Base-by-base conservation (phyloP, 106 monocot species). In the Hemerocallis citrina region DNA sequence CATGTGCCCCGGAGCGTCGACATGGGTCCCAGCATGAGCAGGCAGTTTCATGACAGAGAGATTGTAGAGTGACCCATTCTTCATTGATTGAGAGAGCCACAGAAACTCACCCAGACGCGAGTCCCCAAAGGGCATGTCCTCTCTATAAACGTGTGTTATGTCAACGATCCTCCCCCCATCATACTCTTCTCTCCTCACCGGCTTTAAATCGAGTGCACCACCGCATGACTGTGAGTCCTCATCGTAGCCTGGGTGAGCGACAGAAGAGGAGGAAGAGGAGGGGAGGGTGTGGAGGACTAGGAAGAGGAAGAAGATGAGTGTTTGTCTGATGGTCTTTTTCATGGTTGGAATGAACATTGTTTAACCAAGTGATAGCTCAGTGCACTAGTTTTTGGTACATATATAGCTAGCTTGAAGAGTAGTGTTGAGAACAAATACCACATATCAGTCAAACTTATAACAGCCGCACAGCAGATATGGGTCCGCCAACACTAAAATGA, bases 221-320 rank as follows among this genome's bases (percentile, higher is more conserved):
- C 28, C 15, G 61, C 22, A 62, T 12, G 61, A 30, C 4, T 2
- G 28, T 0, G 49, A 10, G 30, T 6, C 40, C 7, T 38, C 37
- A 31, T 48, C 47, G 38, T 50, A 61, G 29, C 29, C 59, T 0
- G 68, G 68, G 27, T 68, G 59, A 25, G 69, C 59, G n/a, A n/a
- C n/a, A 19, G 69, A 69, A 20, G 70, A 70, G 52, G 50, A 2
- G 39, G 21, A 69, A 51, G 10, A 48, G 44, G 33, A 7, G 48
- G 50, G 49, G 10, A 36, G 45, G 9, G 58, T 36, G 22, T 21
- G 20, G 48, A 30, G 7, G 57, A 48, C 59, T 4, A 69, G 47
- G 12, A 23, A n/a, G 27, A 34, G 27, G 14, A 59, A 31, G 15
- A 48, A n/a, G 11, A 47, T 15, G 47, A 47, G 47, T 47, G 37